Evolutionary conservation across 2,329 filamentous ascomycete genomes (phyloP), one percentile per base, ranked within the genome.

Genomic region (Chaetomium sp.): DNA sequence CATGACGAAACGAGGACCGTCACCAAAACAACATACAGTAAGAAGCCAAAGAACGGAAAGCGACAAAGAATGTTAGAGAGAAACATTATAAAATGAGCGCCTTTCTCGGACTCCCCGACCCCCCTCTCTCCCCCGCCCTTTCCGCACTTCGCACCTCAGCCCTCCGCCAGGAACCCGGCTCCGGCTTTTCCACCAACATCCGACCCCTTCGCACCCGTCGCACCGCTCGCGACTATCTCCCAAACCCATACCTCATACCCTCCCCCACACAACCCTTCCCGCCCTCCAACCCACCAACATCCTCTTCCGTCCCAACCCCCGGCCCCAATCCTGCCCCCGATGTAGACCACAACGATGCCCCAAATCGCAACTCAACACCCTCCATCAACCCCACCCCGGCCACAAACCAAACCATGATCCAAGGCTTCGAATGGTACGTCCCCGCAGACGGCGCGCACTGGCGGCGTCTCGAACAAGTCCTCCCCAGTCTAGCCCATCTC

Each of bases 391-490:
- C 59, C 38, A 59, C 53, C 54, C 60, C 67, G 9, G 59, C 32
- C 8, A 38, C 70, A 51, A 78, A 78, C 61, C 66, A 70, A 55
- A 77, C 79, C 53, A 77, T 88, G 66, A 76, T 89, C 62, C 85
- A 89, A 68, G 81, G 76, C 10, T 89, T 88, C 66, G 86, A 89
- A 72, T 89, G 86, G 86, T 84, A 89, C 65, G 76, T 82, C 4
- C 82, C 84, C 2, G 77, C 78, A 44, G 79, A 85, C 60, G 69
- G 78, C 52, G 70, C 75, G 48, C 85, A 88, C 68, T 88, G 82
- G 79, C 70, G 74, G 38, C 79, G 84, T 7, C 76, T 88, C 1
- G 69, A 71, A 11, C 70, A 72, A 14, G 74, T 75, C 6, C 64
- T 86, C 1, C 76, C 80, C 0, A 70, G 72, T 2, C 72, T 88